Base-by-base conservation (phyloP, 2,329 filamentous ascomycete genomes). In the Atkinsonella hypoxylon region DNA sequence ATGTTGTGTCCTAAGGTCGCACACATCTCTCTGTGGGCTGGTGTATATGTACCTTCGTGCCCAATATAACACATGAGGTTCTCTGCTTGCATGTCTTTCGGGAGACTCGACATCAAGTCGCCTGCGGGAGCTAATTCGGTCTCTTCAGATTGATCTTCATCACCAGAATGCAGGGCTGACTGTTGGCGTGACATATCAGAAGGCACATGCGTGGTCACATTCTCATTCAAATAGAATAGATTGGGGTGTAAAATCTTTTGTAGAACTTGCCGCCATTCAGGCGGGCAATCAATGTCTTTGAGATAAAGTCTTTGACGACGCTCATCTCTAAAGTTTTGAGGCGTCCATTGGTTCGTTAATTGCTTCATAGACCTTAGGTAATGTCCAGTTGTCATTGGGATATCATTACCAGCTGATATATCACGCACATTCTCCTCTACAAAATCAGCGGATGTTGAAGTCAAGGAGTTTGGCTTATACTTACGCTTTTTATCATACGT, bases 1-100 rank as follows among this genome's bases (percentile, higher is more conserved):
- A 98, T 91, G 62, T 98, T 98, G 58, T 98, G 93, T 0, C 93
- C 91, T 12, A 97, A 71, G 36, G 87, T 95, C 12, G 89, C 93
- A 66, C 93, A 98, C 93, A 98, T 98, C 66, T 98, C 93, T 57
- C 89, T 82, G 68, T 98, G 93, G 0, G 90, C 83, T 10, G 93
- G 91, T 0, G 93, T 98, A 62, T 91, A 97, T 1, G 93, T 98
- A 6, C 93, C 93, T 70, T 98, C 93, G 60, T 97, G 91, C 0
- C 93, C 93, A 59, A 97, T 85, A 61, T 98, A 98, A 65, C 91
- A 97, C 93, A 96, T 96, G 58, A 98, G 75, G 56, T 98, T 98
- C 62, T 95, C 83, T 0, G 93, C 93, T 46, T 89, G 84, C 88
- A 96, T 96, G 41, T 85, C 80, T 42, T 77, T 71, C 0, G 89